Base-by-base conservation (phyloP, 495 filamentous ascomycete genomes). In the Oidiodendron maius region DNA sequence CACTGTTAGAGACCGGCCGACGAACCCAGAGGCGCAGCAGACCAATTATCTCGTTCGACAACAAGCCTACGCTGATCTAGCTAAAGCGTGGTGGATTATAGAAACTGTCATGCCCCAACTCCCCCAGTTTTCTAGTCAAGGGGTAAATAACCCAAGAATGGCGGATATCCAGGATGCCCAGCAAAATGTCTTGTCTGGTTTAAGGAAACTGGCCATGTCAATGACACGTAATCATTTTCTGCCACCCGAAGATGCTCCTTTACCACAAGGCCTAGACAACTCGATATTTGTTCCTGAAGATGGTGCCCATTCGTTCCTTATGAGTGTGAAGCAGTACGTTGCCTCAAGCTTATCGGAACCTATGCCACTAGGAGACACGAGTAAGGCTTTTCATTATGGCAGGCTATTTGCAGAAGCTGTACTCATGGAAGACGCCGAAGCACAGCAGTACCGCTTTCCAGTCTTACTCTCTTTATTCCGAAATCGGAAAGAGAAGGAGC, bases 201-300 rank as follows among this genome's bases (percentile, higher is more conserved):
- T 96, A 49, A 80, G 78, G 21, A 86, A 86, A 25, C 60, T 96
- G 39, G 71, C 84, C 3, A 74, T 84, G 55, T 93, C 87, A 1
- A 94, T 95, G 79, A 85, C 83, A 61, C 72, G 84, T 34, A 90
- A 91, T 57, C 77, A 81, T 30, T 81, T 88, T 40, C 67, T 96
- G 50, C 76, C 85, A 2, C 74, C 81, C 1, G 71, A 80, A 21
- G 77, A 85, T 25, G 67, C 77, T 13, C 72, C 79, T 20, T 69
- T 86, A 4, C 77, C 78, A 21, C 81, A 85, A 50, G 76, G 78
- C 1, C 72, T 86, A 34, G 81, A 95, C 53, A 80, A 80, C 16
- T 79, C 70, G 4, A 81, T 96, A 16, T 93, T 88, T 82, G 50
- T 90, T 28, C 68, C 81, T 45, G 84, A 83, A 12, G 45, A 50